Percentiles rank a stretch among this genome's conserved stretches.
Evolutionary conservation across 805 yeast genomes (phyloP).

Genomic region (Suhomyces prunicola): DNA sequence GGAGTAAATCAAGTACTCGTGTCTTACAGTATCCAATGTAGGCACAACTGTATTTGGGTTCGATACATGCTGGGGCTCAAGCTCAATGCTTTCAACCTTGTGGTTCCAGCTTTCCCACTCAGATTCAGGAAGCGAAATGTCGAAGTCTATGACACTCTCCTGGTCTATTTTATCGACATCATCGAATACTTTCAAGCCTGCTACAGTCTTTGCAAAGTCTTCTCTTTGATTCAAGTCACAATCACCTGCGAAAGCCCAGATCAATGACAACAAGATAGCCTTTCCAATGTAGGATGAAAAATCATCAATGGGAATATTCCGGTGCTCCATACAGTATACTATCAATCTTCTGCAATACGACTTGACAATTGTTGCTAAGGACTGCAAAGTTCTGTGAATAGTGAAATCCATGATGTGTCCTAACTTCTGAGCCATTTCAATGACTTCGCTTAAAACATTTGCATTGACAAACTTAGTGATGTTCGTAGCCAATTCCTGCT

Average conservation of each 20-base stretch:
- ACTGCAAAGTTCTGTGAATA: slow-evolving; percentile 30
- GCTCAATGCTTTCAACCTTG: slow-evolving; percentile 38
- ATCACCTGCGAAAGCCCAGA: slow-evolving; percentile 72
- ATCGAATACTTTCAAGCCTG: slow-evolving; percentile 5
- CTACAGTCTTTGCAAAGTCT: slow-evolving; percentile 26
- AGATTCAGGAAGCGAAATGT: slow-evolving; percentile 43
- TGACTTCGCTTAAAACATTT: not conserved
- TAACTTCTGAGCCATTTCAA: slow-evolving; percentile 19
- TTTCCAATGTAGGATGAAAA: slow-evolving; percentile 27
- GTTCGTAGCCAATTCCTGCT: slow-evolving; percentile 13
- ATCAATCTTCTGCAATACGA: slow-evolving; percentile 29
- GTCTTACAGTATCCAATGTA: slow-evolving; percentile 72
- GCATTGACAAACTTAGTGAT: slow-evolving; percentile 1
- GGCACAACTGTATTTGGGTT: slow-evolving; percentile 68
- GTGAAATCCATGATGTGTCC: slow-evolving; percentile 54
- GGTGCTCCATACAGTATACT: slow-evolving; percentile 5
- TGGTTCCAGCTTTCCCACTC: slow-evolving; percentile 44
- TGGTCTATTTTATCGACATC: slow-evolving; percentile 6
- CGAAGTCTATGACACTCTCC: slow-evolving; percentile 34
- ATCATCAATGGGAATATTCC: slow-evolving; percentile 20
- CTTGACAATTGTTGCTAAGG: slow-evolving; percentile 40
- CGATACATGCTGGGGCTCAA: slow-evolving; percentile 58
- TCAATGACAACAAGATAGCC: slow-evolving; percentile 35
- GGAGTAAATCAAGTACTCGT: slow-evolving; percentile 58
- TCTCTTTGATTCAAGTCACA: slow-evolving; percentile 35